Evolutionary conservation across 2,329 filamentous ascomycete species (phyloP).

Genomic region (Aspergillus floridensis): DNA sequence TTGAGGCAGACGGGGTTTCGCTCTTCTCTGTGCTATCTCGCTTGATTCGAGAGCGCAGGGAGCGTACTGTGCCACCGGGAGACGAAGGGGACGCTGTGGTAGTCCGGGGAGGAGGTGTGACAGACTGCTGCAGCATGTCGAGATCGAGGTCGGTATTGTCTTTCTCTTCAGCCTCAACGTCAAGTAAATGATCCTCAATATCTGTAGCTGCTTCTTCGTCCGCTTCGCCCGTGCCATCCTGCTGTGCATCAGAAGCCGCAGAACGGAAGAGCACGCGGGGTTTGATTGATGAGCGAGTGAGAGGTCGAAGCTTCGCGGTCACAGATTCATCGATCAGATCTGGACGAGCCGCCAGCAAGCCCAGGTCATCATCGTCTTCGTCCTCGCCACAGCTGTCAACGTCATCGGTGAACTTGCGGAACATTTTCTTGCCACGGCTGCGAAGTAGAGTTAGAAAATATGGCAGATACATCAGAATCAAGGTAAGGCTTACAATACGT

Average conservation of each 20-base stretch:
- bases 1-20: conserved; percentile 21
- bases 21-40: conserved; percentile 24
- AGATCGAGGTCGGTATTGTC: conserved; percentile 17
- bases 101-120: conserved; percentile 24
- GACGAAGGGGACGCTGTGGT: conserved; percentile 28
- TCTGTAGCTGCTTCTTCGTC: conserved; percentile 57
- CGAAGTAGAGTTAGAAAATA: conserved; percentile 25
- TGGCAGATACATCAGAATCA: conserved; percentile 2
- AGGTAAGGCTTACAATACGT: conserved; percentile 56
- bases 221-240: conserved; percentile 37
- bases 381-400: conserved; percentile 41
- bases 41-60: conserved; percentile 33
- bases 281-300: conserved; percentile 59
- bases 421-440: conserved; percentile 62
- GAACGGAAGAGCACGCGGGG: conserved; percentile 60
- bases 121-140: conserved; percentile 18
- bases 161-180: conserved; percentile 16
- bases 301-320: conserved; percentile 41
- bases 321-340: conserved; percentile 36
- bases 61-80: conserved; percentile 31
- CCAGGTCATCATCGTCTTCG: conserved; percentile 43
- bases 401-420: conserved; percentile 53
- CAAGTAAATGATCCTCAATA: conserved; percentile 45
- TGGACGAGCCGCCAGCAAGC: conserved; percentile 40
- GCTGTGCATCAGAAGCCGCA: conserved; percentile 42